Percentiles rank a stretch among this genome's conserved stretches.
phyloP scores from a whole-genome alignment of 495 filamentous ascomycete species.

The Penicillium taxi region DNA sequence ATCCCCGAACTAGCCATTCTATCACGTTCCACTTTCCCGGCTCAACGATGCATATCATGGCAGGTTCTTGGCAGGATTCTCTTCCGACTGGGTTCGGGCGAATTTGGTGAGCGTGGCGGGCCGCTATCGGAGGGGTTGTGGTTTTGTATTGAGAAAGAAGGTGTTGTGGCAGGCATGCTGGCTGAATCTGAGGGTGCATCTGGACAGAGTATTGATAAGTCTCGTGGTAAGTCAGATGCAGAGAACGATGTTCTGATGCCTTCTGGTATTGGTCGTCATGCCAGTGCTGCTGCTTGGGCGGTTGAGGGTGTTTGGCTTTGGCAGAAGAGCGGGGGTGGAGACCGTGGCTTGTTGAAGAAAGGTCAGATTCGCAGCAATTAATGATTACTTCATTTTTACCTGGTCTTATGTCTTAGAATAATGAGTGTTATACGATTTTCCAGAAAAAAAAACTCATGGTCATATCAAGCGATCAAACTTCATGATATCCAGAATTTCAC shows the following conservation, averaged over 20 bases:
- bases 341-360: slow-evolving; percentile 35
- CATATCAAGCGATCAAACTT: too few relatives aligned
- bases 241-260: slow-evolving; percentile 3
- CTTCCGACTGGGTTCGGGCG: slow-evolving; percentile 70
- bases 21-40: slow-evolving; percentile 70
- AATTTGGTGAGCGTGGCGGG: slow-evolving; percentile 60
- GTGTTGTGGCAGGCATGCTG: slow-evolving; percentile 63
- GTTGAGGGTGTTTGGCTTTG: slow-evolving; percentile 88
- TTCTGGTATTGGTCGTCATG: slow-evolving; percentile 41
- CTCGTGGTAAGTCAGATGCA: slow-evolving; percentile 14
- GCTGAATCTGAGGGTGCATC: slow-evolving; percentile 51
- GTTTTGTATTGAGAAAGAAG: slow-evolving; percentile 67
- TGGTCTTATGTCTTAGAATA: not conserved
- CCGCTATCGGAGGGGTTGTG: slow-evolving; percentile 59
- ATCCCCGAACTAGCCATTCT: slow-evolving; percentile 79
- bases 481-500: too few relatives aligned
- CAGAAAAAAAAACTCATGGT: too few relatives aligned
- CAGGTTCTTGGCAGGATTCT: slow-evolving; percentile 82
- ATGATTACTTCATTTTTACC: not conserved
- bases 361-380: slow-evolving; percentile 23
- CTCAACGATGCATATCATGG: slow-evolving; percentile 85
- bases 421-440: not conserved
- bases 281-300: slow-evolving; percentile 69
- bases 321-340: slow-evolving; percentile 66
- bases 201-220: slow-evolving; percentile 5